Base-by-base conservation (phyloP, 2,329 filamentous ascomycete species). In the Ophiognomonia clavigignenti-juglandacearum region DNA sequence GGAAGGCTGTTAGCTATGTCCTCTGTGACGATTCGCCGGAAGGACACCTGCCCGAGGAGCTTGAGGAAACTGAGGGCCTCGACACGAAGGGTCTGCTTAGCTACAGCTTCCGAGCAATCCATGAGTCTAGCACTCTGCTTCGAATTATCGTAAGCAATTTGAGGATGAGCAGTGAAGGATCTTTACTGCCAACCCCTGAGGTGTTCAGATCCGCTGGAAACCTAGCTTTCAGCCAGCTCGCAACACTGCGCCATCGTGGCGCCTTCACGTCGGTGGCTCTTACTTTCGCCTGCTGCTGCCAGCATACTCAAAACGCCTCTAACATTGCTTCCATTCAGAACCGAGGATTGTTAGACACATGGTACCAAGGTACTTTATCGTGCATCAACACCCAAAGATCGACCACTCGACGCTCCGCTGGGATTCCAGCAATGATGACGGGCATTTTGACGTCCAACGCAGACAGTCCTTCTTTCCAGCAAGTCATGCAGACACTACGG, bases 11-110 rank as follows among this genome's bases (percentile, higher is more conserved):
- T 5, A 80, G 79, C 56, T 77, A 83, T 43, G 80, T 95, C 4
- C 76, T 98, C 1, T 98, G 93, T 59, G 85, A 95, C 53, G 93
- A 96, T 65, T 95, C 93, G 1, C 93, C 95, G 0, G 93, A 98
- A 66, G 92, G 92, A 0, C 84, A 93, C 62, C 71, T 88, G 4
- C 85, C 84, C 0, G 82, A 91, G 43, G 87, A 92, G 22, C 64
- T 88, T n/a, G 80, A 86, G 44, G 83, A 86, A 27, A 69, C 80
- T 14, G 77, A 85, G 4, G 86, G 83, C 1, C 74, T 89, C 2
- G 84, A 86, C 43, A 90, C 89, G 0, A 97, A 96, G 61, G 89
- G 95, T 57, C 77, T 95, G 16, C 68, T 98, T 39, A 97, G 92
- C 54, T 98, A 93, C 64, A 96, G 90, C 53, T 98, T 96, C 77